Evolutionary conservation across 1,139 yeast species (phyloP).

Genomic region (Saccharomycopsis hybrid): DNA sequence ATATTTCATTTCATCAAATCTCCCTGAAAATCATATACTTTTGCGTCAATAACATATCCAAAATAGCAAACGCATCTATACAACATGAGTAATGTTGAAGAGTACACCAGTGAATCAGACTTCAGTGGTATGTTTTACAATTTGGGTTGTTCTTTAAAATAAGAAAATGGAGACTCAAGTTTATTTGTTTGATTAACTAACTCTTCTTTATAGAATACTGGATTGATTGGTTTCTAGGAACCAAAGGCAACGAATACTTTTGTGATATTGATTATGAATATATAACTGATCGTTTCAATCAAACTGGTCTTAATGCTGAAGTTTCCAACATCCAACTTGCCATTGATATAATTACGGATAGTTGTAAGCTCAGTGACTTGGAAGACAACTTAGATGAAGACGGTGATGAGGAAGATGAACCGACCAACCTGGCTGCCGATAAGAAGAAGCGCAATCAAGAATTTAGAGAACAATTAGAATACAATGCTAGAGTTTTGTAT

Average conservation of each 20-base stretch:
- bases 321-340: constrained; percentile 73
- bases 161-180: no score
- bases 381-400: constrained; percentile 33
- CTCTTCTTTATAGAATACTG: constrained; percentile 59
- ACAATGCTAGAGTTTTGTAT: constrained; percentile 74
- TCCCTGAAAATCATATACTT: no score
- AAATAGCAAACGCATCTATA: no score
- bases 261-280: constrained; percentile 94
- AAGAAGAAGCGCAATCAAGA: constrained; percentile 16
- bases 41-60: no score
- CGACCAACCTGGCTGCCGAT: constrained; percentile 23
- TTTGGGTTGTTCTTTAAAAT: no score
- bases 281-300: constrained; percentile 85
- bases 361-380: constrained; percentile 30
- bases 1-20: no score
- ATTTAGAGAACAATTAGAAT: constrained; percentile 53
- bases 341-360: constrained; percentile 81
- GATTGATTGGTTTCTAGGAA: constrained; percentile 88
- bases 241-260: constrained; percentile 91
- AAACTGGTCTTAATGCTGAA: constrained; percentile 86
- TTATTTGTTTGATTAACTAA: no score
- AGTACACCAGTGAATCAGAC: constrained; percentile 35
- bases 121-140: constrained; percentile 24
- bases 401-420: constrained; percentile 2
- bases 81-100: constrained; percentile 24